Percentiles rank a stretch among this genome's conserved stretches.
phyloP scores from a whole-genome alignment of 2,329 filamentous ascomycete species.

The Colletotrichum shisoi region DNA sequence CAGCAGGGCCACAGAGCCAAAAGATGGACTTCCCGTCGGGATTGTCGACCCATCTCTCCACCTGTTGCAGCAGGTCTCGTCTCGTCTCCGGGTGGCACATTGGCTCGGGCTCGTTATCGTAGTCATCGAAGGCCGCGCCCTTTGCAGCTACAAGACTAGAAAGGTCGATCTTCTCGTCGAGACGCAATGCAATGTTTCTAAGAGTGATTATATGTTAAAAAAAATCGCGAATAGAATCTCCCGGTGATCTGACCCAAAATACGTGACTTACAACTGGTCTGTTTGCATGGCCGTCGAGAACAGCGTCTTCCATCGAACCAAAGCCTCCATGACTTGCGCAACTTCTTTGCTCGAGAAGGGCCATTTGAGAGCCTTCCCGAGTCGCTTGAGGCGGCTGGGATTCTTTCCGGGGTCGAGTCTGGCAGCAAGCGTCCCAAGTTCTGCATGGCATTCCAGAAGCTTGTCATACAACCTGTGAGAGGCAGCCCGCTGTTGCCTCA shows the following conservation, averaged over 20 bases:
- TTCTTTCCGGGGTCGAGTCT: background rate
- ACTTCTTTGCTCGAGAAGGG: background rate
- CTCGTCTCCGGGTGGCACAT: constrained; percentile 44
- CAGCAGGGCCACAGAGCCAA: constrained; percentile 49
- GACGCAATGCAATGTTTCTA: background rate
- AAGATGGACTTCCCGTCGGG: constrained; percentile 42
- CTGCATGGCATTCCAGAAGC: background rate
- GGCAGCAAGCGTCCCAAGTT: background rate
- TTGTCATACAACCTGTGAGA: background rate
- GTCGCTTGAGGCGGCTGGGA: background rate
- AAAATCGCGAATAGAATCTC: background rate
- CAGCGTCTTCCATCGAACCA: background rate
- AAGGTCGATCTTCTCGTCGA: constrained; percentile 10
- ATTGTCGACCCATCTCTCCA: constrained; percentile 43
- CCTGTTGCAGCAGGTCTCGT: constrained; percentile 42
- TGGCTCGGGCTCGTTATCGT: constrained; percentile 44
- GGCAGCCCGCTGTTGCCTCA: background rate
- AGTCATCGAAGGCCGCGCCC: constrained; percentile 44
- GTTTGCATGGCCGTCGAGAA: background rate
- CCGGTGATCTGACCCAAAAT: background rate
- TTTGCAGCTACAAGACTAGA: constrained; percentile 21
- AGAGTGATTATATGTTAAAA: background rate
- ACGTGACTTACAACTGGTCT: background rate
- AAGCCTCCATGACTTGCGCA: background rate
- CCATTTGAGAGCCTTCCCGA: background rate